Conservation (phyloP, 2,329 filamentous ascomycete species). For the Trichophyton schoenleinii region DNA sequence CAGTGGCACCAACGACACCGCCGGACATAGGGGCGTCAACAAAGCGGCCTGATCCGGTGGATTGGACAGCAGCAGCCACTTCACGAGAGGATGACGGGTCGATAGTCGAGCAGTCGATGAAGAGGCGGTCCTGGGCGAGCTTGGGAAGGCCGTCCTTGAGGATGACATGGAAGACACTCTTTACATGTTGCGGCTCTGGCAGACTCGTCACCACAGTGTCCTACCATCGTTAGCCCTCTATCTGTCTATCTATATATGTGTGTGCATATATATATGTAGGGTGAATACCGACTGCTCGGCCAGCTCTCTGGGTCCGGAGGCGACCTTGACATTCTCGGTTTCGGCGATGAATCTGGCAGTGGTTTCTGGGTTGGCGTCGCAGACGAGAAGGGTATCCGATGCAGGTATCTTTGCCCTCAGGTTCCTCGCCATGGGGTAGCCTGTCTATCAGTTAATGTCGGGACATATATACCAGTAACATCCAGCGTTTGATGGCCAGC, state of each 20-base stretch:
- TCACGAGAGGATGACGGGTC: slow-evolving; percentile 73
- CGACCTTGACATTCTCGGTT: slow-evolving; percentile 41
- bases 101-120: slow-evolving; percentile 95
- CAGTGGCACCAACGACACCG: slow-evolving; percentile 78
- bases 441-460: slow-evolving; percentile 27
- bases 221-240: slow-evolving; percentile 35
- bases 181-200: slow-evolving; percentile 79
- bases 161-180: slow-evolving; percentile 67
- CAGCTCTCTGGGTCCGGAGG: slow-evolving; percentile 47
- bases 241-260: background rate
- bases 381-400: slow-evolving; percentile 50
- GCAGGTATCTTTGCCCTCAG: slow-evolving; percentile 52
- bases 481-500: background rate
- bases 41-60: slow-evolving; percentile 59
- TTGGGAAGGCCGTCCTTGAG: slow-evolving; percentile 46
- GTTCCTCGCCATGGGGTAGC: slow-evolving; percentile 62
- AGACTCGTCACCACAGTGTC: slow-evolving; percentile 79
- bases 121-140: slow-evolving; percentile 53
- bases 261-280: background rate
- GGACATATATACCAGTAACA: no score
- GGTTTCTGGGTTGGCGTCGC: slow-evolving; percentile 51
- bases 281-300: slow-evolving; percentile 54
- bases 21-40: slow-evolving; percentile 96
- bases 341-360: slow-evolving; percentile 47
- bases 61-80: slow-evolving; percentile 58